Evolutionary conservation across 192 early-diverging fungal species (phyloP), one percentile per base, ranked within the genome.

Genomic region (Coemansia sp.): DNA sequence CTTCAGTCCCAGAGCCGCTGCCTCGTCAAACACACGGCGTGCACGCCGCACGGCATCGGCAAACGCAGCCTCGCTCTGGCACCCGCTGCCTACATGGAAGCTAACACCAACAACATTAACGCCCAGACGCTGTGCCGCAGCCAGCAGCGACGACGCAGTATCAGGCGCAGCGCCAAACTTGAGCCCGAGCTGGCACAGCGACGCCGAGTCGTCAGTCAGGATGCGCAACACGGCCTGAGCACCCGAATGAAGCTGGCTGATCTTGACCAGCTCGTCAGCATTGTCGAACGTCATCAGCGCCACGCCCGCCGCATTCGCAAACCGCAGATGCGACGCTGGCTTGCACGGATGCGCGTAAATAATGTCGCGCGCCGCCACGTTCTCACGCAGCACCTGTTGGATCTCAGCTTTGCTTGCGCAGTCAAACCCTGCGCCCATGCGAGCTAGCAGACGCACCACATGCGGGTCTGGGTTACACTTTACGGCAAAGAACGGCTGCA

Each of bases 271-370:
- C 75, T 99, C 97, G 80, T 99, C 97, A 5, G 89, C 88, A 83
- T 99, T 99, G 82, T 99, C 97, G 84, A 99, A 99, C 17, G 97
- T 99, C 93, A 99, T 94, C 87, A 93, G 88, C 53, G 72, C 71
- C 25, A 99, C 93, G 59, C 89, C 87, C 52, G 87, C 83, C 22
- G 75, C 73, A 21, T 79, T 74, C 2, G 96, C 94, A 63, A 86
- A 96, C 48, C 91, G 90, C 71, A 99, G 86, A 79, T 96, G 96
- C 5, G 95, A 94, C 52, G 88, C 85, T 62, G 94, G 94, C 84
- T 99, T 99, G 87, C 97, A 99, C n/a, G 97, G 97, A 82, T 99
- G 96, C 57, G 97, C 96, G 59, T 96, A 99, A 61, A 99, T 96
- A 72, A 99, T 91, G 46, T 87, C 83, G 51, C 48, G 11, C 21